Evolutionary conservation across 768 basidiomycete genomes (phyloP).

Genomic region (Tulasnella sp.): DNA sequence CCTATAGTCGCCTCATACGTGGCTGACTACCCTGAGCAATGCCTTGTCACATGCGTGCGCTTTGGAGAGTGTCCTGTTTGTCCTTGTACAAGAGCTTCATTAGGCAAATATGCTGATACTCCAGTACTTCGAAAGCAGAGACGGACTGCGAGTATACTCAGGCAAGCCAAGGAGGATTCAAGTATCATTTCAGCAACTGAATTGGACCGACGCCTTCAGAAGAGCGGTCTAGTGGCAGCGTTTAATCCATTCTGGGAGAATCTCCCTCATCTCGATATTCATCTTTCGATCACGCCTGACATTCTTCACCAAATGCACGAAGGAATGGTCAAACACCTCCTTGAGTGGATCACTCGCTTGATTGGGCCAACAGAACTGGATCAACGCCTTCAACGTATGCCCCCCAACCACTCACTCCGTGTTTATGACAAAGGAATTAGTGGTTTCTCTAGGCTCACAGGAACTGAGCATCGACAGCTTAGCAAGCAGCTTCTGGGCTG

Average conservation of each 20-base stretch:
- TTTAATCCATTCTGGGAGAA: slow-evolving; percentile 9
- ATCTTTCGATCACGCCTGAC: slow-evolving; percentile 1
- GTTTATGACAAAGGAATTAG: slow-evolving; percentile 6
- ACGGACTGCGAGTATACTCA: no score
- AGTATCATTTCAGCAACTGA: no score
- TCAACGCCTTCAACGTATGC: neutral
- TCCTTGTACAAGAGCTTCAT: neutral
- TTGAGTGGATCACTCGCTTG: slow-evolving; percentile 1
- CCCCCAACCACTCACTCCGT: neutral
- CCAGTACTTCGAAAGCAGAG: no score
- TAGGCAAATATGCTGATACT: no score
- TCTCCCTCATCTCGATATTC: slow-evolving; percentile 11
- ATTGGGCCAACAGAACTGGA: slow-evolving; percentile 7
- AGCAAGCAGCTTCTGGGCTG: slow-evolving; percentile 1
- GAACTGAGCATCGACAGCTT: slow-evolving; percentile 11
- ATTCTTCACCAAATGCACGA: slow-evolving; percentile 15
- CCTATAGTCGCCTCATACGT: slow-evolving; percentile 21
- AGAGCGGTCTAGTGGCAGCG: neutral
- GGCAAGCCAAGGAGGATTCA: no score
- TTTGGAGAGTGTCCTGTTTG: neutral
- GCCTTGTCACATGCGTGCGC: slow-evolving; percentile 17
- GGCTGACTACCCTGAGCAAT: slow-evolving; percentile 21
- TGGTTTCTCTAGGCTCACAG: slow-evolving; percentile 12
- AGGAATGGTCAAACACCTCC: slow-evolving; percentile 12
- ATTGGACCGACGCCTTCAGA: no score